Evolutionary conservation across 2,329 filamentous ascomycete species (phyloP).

Genomic region (Alternaria gaisen): DNA sequence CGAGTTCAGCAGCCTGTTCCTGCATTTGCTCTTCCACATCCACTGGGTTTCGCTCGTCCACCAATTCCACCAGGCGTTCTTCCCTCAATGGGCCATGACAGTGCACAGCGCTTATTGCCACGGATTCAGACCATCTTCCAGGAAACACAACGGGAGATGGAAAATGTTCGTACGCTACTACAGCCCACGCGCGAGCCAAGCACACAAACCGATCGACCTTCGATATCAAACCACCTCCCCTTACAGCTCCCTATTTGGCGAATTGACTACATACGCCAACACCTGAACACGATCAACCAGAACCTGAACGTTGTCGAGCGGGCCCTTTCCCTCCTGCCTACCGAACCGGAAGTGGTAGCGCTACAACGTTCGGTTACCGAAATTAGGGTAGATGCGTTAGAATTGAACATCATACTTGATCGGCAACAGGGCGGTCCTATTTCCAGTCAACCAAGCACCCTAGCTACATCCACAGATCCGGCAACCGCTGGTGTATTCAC

Average conservation of each 20-base stretch:
- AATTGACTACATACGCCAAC: slow-evolving; percentile 37
- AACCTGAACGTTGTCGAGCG: slow-evolving; percentile 42
- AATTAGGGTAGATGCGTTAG: slow-evolving; percentile 37
- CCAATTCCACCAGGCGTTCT: slow-evolving; percentile 27
- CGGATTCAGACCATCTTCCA: slow-evolving; percentile 36
- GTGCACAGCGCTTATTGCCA: slow-evolving; percentile 29
- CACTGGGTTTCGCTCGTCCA: slow-evolving; percentile 29
- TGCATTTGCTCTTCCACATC: slow-evolving; percentile 31
- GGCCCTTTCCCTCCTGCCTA: slow-evolving; percentile 37
- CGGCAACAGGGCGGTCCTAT: slow-evolving; percentile 18
- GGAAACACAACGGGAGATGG: slow-evolving; percentile 43
- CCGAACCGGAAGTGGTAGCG: slow-evolving; percentile 40
- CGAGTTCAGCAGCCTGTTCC: slow-evolving; percentile 29
- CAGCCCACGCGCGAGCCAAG: slow-evolving; percentile 16
- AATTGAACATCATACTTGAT: slow-evolving; percentile 33
- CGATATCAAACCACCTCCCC: background rate
- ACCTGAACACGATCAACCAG: slow-evolving; percentile 32
- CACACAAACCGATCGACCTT: slow-evolving; percentile 1
- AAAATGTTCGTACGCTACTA: slow-evolving; percentile 40
- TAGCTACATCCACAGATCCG: background rate
- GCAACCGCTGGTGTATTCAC: background rate
- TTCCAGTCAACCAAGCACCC: slow-evolving; percentile 5
- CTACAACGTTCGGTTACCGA: slow-evolving; percentile 40
- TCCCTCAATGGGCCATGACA: slow-evolving; percentile 14
- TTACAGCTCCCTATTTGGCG: slow-evolving; percentile 38